A percentile compares a stretch with the other conserved stretches of the same genome.
Conservation (phyloP, 345 rosid genomes). For the Rhizophora mangle region DNA sequence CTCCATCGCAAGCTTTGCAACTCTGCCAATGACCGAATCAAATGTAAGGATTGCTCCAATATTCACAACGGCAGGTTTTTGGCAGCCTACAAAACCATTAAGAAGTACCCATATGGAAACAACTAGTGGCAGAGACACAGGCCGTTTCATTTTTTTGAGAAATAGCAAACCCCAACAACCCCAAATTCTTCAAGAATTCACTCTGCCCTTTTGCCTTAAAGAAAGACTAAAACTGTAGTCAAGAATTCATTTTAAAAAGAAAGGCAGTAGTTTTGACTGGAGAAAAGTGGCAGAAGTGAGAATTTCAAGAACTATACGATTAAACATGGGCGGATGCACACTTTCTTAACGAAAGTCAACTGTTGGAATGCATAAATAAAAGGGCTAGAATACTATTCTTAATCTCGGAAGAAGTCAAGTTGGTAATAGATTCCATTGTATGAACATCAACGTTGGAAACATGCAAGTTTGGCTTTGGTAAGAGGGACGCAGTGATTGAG, state of each 20-base stretch:
- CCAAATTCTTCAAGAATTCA: not conserved
- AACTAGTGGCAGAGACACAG: not conserved
- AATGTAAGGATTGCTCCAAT: conserved; percentile 67
- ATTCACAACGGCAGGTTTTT: conserved; percentile 49
- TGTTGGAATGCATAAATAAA: too few species aligned
- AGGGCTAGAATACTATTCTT: too few species aligned
- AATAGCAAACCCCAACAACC: not conserved
- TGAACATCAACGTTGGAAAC: too few species aligned
- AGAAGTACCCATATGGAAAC: conserved; percentile 19
- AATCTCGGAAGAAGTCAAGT: too few species aligned
- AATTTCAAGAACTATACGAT: too few species aligned
- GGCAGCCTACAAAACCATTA: conserved; percentile 23
- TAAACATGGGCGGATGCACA: too few species aligned
- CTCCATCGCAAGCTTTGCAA: conserved; percentile 65
- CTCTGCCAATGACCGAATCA: conserved; percentile 76
- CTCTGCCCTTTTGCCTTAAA: not conserved
- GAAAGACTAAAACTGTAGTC: too few species aligned
- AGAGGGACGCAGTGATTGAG: too few species aligned
- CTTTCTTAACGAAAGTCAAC: too few species aligned
- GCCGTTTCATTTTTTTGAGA: not conserved
- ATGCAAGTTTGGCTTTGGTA: too few species aligned
- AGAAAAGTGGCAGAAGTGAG: not conserved
- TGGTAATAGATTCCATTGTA: too few species aligned
- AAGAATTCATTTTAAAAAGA: not conserved
- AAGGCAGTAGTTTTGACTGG: not conserved